Percentiles rank a stretch among this genome's conserved stretches.
phyloP scores from a whole-genome alignment of 306 rosid genomes.

The Morella rubra region DNA sequence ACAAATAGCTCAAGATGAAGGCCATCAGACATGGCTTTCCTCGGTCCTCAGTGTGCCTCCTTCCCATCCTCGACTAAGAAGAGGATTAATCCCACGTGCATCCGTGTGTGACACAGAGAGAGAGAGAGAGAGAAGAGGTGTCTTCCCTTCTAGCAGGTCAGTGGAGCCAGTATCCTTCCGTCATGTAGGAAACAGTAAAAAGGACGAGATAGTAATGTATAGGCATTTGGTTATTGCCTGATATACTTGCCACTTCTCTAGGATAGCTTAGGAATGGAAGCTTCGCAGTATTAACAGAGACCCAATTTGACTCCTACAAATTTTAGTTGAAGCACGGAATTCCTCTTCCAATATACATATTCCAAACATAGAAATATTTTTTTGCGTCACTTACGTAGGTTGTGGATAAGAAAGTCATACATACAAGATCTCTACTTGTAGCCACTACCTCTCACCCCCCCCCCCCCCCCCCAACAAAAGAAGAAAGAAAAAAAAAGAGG shows the following conservation, averaged over 20 bases:
- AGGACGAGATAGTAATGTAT: neutral
- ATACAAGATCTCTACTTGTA: too few relatives aligned
- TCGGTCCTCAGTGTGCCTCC: neutral
- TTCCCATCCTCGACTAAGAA: neutral
- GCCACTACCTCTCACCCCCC: too few relatives aligned
- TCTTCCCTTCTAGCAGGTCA: neutral
- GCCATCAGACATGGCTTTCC: neutral
- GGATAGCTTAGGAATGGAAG: neutral
- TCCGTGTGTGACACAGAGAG: neutral
- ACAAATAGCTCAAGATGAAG: neutral
- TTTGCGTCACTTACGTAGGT: neutral
- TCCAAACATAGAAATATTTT: neutral
- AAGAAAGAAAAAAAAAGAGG: too few relatives aligned
- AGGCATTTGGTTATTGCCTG: neutral
- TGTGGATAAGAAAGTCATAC: neutral
- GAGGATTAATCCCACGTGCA: neutral
- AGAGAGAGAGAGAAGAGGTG: neutral
- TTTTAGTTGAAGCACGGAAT: neutral
- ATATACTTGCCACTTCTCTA: neutral
- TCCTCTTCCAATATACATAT: neutral
- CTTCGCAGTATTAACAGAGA: neutral
- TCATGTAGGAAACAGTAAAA: neutral
- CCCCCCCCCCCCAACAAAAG: too few relatives aligned
- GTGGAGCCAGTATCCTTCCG: neutral
- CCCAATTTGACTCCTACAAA: neutral